A percentile compares a stretch with the other conserved stretches of the same genome.
phyloP scores from a whole-genome alignment of 192 early-diverging fungal genomes.

The Tieghemiomyces parasiticus region DNA sequence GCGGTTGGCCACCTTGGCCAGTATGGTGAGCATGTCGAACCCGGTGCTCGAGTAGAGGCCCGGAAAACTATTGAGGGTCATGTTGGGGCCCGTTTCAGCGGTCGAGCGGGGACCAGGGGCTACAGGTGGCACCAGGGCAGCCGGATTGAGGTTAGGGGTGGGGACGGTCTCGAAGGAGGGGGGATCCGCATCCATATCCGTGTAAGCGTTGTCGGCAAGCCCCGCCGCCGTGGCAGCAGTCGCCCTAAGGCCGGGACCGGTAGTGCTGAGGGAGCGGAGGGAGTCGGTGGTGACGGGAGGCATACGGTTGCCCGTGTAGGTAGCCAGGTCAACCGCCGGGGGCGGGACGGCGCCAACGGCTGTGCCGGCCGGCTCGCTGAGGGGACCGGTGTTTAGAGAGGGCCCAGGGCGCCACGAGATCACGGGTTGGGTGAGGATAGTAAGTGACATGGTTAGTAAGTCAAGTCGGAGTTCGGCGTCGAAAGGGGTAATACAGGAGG shows the following conservation, averaged over 20 bases:
- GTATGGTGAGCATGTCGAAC: slow-evolving; percentile 29
- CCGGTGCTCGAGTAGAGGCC: slow-evolving; percentile 32
- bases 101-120: too few relatives aligned
- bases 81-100: background rate
- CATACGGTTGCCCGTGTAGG: background rate
- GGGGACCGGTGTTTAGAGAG: background rate
- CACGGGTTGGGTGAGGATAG: too few relatives aligned
- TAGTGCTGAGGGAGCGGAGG: background rate
- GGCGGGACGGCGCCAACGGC: too few relatives aligned
- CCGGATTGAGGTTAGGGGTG: too few relatives aligned
- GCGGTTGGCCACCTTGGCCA: slow-evolving; percentile 21
- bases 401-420: background rate
- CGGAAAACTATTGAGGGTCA: slow-evolving; percentile 11
- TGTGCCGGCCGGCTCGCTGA: background rate
- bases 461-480: too few relatives aligned
- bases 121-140: background rate
- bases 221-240: too few relatives aligned
- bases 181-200: background rate
- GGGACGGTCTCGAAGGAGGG: background rate
- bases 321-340: background rate
- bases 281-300: background rate
- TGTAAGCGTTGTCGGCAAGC: too few relatives aligned
- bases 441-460: too few relatives aligned
- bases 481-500: background rate
- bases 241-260: too few relatives aligned